phyloP scores from a whole-genome alignment of 2,329 filamentous ascomycete genomes.

The Fusarium udum region DNA sequence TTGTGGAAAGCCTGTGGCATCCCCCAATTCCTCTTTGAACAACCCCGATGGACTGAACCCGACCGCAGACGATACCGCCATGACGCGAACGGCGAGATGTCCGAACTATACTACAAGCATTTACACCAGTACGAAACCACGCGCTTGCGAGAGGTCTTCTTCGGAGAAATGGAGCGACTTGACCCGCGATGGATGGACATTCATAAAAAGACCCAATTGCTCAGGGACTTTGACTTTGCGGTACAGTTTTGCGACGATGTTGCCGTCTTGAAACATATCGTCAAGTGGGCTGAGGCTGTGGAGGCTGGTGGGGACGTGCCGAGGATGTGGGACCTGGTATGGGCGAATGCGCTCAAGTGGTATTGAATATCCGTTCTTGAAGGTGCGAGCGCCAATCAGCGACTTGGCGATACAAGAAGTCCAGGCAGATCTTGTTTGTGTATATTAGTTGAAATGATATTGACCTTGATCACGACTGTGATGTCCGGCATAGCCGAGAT shows the following conservation, averaged over 20 bases:
- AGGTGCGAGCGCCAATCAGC: rapidly evolving
- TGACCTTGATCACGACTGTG: neutral
- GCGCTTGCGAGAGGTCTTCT: slow-evolving; percentile 45
- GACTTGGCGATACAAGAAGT: rapidly evolving
- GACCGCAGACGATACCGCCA: slow-evolving; percentile 38
- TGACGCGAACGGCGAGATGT: neutral
- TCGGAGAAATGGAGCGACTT: slow-evolving; percentile 44
- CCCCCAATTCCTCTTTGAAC: slow-evolving; percentile 48
- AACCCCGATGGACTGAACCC: slow-evolving; percentile 3
- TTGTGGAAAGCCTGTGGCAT: slow-evolving; percentile 49
- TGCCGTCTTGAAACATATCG: neutral
- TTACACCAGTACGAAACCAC: slow-evolving; percentile 53
- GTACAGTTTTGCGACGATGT: slow-evolving; percentile 12
- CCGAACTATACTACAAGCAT: slow-evolving; percentile 50
- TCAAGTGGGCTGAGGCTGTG: slow-evolving; percentile 5
- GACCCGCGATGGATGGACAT: slow-evolving; percentile 46
- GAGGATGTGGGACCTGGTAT: neutral
- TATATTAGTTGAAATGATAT: neutral
- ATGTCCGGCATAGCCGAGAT: neutral
- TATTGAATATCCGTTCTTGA: neutral
- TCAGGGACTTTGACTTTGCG: slow-evolving; percentile 24
- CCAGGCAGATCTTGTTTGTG: neutral
- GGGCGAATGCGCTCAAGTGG: neutral
- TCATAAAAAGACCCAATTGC: neutral
- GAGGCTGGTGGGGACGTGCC: neutral